Conservation (phyloP, 805 yeast species). For the Candida parachauliodes region DNA sequence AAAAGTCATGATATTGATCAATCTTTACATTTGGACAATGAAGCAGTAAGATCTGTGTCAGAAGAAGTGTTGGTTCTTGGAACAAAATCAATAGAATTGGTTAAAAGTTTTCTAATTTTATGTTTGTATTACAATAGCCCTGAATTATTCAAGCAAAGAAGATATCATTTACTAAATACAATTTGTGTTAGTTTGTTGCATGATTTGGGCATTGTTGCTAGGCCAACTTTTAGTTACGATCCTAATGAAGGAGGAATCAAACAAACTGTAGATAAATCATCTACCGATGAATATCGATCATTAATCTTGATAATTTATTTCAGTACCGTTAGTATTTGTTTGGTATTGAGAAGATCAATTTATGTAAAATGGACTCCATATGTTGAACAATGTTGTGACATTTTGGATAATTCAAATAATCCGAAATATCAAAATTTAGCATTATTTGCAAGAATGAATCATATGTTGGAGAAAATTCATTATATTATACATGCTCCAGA, state of each 20-base stretch:
- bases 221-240: conserved; percentile 27
- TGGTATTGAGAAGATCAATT: conserved; percentile 62
- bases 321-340: conserved; percentile 57
- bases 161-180: conserved; percentile 66
- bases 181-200: conserved; percentile 65
- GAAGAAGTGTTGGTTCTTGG: conserved; percentile 68
- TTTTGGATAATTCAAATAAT: conserved; percentile 38
- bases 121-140: conserved; percentile 83
- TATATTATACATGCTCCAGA: conserved; percentile 43
- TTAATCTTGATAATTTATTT: conserved; percentile 58
- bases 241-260: conserved; percentile 13
- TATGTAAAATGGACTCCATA: conserved; percentile 63
- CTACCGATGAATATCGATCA: conserved; percentile 22
- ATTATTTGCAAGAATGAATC: conserved; percentile 54
- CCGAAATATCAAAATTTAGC: conserved; percentile 44
- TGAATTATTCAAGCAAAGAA: conserved; percentile 74
- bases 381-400: conserved; percentile 55
- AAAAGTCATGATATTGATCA: conserved; percentile 31
- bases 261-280: conserved; percentile 3
- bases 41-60: conserved; percentile 47
- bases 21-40: conserved; percentile 48
- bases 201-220: conserved; percentile 70
- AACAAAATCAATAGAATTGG: conserved; percentile 62
- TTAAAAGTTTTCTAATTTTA: conserved; percentile 58
- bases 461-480: conserved; percentile 60